Evolutionary conservation across 2,329 filamentous ascomycete genomes (phyloP), one percentile per base, ranked within the genome.

Genomic region (Sphaerostilbella broomeana): DNA sequence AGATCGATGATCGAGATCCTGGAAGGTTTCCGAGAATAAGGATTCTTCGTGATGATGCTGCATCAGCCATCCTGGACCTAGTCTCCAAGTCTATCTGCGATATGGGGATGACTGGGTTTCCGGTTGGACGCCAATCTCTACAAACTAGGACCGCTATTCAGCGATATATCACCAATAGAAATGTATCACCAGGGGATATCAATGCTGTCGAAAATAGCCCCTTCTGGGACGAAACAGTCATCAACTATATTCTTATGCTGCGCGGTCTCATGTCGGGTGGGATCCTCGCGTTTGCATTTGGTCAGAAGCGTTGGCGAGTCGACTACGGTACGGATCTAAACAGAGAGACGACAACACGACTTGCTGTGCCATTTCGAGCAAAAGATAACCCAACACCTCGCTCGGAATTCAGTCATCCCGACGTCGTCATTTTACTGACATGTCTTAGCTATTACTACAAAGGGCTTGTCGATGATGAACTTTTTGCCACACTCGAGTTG

Each of bases 321-420:
- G 71, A 83, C 38, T 86, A 79, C 43, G 80, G 81, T 0, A 60
- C 74, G 0, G 69, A 77, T 48, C 43, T 49, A 0, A 50, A 44
- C 1, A 55, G 75, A 3, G 46, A 47, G 0, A 69, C 67, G 0
- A 33, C 42, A 1, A 73, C 69, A 0, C 61, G 54, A 35, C 63
- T 82, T 0, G 72, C 73, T 0, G 74, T 84, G 0, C 79, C 77
- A 0, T 84, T 70, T 46, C 63, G 64, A 7, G 76, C 75, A 0
- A 82, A 82, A 40, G 77, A 78, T 35, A 68, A 48, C 3, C 78
- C 77, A 0, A 63, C 72, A 0, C 55, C 64, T 0, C 63, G 72
- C 3, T 70, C 77, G 0, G 77, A 82, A 45, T 82, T 79, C 50
- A 77, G 75, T 10, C 76, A 82, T 25, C 74, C 76, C 0, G 79